Evolutionary conservation across 2,329 filamentous ascomycete genomes (phyloP), one percentile per base, ranked within the genome.

Genomic region (Tolypocladium album): DNA sequence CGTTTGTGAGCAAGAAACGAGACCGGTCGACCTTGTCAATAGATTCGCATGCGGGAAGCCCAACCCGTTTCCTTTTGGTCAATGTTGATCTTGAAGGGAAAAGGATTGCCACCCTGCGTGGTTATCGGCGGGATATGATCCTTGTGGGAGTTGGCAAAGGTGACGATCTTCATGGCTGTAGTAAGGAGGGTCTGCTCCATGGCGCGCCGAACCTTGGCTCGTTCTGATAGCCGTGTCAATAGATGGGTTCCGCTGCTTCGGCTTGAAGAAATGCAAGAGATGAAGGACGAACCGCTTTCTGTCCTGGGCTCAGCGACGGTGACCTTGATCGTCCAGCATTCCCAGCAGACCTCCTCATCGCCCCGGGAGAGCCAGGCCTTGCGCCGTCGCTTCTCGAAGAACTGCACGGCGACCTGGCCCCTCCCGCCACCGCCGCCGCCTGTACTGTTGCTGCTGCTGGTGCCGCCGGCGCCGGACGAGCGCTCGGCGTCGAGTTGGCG

Each of bases 71-170:
- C 82, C 69, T 90, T 90, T 60, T 90, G 90, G 70, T 96, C 94
- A 61, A 97, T 85, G 62, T 88, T 83, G 70, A 97, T 96, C 73
- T 92, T 88, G 75, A 96, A 97, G 0, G 93, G 93, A 70, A 97
- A 99, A 0, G 94, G 93, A 72, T 97, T 97, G 56, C 89, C 90
- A 70, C 87, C 92, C 27, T 92, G 94, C 11, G 92, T 96, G 64
- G 92, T 97, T 68, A 97, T 97, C 57, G 93, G 94, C 1, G 94
- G 94, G 65, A 99, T 97, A 74, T 97, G 94, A 69, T 95, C 90
- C 72, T 95, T 96, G 74, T 97, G 89, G 58, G 84, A 79, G 75
- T 96, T 96, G 68, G 90, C 92, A 59, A 90, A 88, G 63, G 86
- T 88, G 66, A 97, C 85, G 67, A 97, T 93, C 75, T 96, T 96